phyloP scores from a whole-genome alignment of 1,139 yeast genomes.

The Martiniozyma asiatica region DNA sequence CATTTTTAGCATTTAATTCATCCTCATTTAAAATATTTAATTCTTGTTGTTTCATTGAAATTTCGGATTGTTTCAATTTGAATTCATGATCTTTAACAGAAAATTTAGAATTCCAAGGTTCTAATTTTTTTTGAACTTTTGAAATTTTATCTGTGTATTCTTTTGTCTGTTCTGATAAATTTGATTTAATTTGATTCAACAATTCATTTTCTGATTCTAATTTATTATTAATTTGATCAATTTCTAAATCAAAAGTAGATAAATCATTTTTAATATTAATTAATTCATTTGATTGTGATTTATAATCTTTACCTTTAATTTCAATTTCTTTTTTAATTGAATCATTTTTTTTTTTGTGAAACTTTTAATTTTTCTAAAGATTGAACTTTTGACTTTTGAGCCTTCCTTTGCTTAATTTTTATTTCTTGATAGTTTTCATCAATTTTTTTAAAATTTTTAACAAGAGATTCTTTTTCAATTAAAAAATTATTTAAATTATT shows the following conservation, averaged over 20 bases:
- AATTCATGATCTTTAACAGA: conserved; percentile 57
- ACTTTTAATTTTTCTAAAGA: conserved; percentile 43
- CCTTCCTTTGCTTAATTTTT: conserved; percentile 47
- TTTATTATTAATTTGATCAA: conserved; percentile 32
- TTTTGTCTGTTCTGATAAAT: conserved; percentile 64
- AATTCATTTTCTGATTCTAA: conserved; percentile 42
- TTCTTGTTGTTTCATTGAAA: conserved; percentile 46
- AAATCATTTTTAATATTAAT: conserved; percentile 32
- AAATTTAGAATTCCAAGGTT: conserved; percentile 74
- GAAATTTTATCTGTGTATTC: conserved; percentile 54
- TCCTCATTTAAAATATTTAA: conserved; percentile 33
- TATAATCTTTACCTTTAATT: conserved; percentile 26
- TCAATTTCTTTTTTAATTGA: conserved; percentile 27
- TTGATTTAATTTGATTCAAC: conserved; percentile 51
- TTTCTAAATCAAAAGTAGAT: conserved; percentile 28
- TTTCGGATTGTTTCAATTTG: conserved; percentile 51
- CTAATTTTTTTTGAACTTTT: conserved; percentile 48
- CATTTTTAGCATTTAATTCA: conserved; percentile 28
- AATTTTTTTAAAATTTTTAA: conserved; percentile 23
- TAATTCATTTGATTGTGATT: conserved; percentile 36
- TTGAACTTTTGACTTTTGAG: conserved; percentile 27
- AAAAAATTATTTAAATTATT: conserved; percentile 31
- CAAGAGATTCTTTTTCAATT: conserved; percentile 26
- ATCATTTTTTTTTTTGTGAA: conserved; percentile 6
- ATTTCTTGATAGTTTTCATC: conserved; percentile 36